Percentiles rank a stretch among this genome's conserved stretches.
These are phyloP conservation scores for Aspergillus homomorphus DNA, from an alignment of 495 filamentous ascomycete species.

Conservation along the genomic window DNA sequence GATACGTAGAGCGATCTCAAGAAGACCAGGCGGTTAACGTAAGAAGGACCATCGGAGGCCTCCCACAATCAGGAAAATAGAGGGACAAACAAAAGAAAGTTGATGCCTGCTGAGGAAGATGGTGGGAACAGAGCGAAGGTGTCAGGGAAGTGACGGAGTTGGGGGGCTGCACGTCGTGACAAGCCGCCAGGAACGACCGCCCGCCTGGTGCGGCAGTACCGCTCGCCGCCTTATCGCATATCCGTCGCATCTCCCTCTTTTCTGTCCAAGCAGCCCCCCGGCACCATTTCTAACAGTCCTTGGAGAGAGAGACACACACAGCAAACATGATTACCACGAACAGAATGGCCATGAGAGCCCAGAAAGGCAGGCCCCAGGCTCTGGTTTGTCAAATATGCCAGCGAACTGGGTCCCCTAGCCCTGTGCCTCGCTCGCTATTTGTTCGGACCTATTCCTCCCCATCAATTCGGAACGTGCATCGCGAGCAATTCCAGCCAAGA, in stretches of 20 bases:
- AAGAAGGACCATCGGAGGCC: slow-evolving; percentile 11
- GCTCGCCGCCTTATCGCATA: slow-evolving; percentile 8
- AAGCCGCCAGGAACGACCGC: not conserved
- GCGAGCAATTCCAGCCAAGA: slow-evolving; percentile 21
- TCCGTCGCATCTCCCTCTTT: slow-evolving; percentile 3
- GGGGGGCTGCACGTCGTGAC: not conserved
- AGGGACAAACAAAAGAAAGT: slow-evolving; percentile 4
- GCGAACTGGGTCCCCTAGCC: slow-evolving; percentile 23
- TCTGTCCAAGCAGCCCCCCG: slow-evolving; percentile 12
- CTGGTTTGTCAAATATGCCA: slow-evolving; percentile 42
- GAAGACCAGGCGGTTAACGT: slow-evolving; percentile 14
- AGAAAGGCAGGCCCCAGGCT: slow-evolving; percentile 23
- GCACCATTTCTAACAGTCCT: not conserved
- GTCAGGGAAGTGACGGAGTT: not conserved
- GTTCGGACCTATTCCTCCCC: slow-evolving; percentile 21
- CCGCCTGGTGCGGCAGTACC: slow-evolving; percentile 7
- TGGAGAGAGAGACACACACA: not conserved
- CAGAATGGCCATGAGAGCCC: slow-evolving; percentile 30
- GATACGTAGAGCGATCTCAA: slow-evolving; percentile 12
- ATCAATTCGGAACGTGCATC: slow-evolving; percentile 10
- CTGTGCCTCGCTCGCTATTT: slow-evolving; percentile 20
- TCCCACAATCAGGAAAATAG: not conserved
- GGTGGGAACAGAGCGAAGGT: slow-evolving; percentile 3
- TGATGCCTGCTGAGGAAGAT: slow-evolving; percentile 13
- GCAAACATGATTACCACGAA: slow-evolving; percentile 28